phyloP scores from a whole-genome alignment of 1,284 basidiomycete genomes.

The Phellopilus nigrolimitatus region DNA sequence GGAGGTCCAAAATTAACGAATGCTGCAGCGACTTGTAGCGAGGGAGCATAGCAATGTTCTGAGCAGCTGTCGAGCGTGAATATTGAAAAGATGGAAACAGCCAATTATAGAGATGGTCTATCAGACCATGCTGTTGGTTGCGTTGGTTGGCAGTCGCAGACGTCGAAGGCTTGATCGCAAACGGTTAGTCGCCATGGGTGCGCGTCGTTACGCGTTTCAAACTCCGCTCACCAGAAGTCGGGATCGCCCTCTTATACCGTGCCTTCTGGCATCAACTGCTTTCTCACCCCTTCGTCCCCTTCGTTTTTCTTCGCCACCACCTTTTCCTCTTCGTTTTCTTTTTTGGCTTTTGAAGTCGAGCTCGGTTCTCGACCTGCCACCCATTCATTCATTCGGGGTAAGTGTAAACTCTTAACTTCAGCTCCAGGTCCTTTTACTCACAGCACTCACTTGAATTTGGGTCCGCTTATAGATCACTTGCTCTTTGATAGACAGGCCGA shows the following conservation, averaged over 20 bases:
- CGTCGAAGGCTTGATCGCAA: not conserved
- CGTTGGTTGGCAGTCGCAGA: not conserved
- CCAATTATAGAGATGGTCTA: not conserved
- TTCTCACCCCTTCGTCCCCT: conserved; percentile 32
- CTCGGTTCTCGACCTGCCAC: conserved; percentile 51
- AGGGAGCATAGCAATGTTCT: no score
- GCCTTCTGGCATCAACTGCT: conserved; percentile 15
- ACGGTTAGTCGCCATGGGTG: conserved; percentile 28
- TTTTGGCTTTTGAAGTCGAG: conserved; percentile 46
- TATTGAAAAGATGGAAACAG: no score
- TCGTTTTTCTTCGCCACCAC: conserved; percentile 29
- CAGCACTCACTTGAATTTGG: not conserved
- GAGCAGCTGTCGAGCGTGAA: no score
- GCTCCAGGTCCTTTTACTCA: conserved; percentile 11
- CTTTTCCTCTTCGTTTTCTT: conserved; percentile 33
- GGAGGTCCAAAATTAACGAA: no score
- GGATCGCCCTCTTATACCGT: conserved; percentile 9
- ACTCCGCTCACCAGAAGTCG: conserved; percentile 13
- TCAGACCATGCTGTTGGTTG: not conserved
- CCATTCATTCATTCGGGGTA: conserved; percentile 53
- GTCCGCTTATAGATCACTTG: conserved; percentile 41
- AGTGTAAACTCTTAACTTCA: conserved; percentile 21
- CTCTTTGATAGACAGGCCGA: conserved; percentile 65
- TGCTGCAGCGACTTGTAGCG: no score
- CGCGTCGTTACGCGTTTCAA: conserved; percentile 18